Evolutionary conservation across 805 yeast genomes (phyloP), one percentile per base, ranked within the genome.

Genomic region (Tetrapisispora namnaoensis): DNA sequence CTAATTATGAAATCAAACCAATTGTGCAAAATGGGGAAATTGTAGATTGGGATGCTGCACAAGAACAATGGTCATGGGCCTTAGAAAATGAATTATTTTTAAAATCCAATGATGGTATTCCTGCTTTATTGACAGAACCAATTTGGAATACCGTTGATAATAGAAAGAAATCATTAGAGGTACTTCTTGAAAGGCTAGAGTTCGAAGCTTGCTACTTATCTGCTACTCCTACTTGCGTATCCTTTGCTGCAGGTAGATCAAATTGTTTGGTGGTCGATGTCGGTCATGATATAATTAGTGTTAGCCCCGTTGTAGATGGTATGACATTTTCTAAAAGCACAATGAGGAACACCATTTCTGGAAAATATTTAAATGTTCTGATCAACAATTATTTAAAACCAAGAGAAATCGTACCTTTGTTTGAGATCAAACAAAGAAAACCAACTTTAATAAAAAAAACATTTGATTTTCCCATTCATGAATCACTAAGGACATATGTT

Each of bases 211-310:
- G 86, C 50, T 90, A 83, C 61, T 63, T 86, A 22, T 89, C 86
- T 14, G 83, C 88, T 50, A 75, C 83, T 9, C 91, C 96, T n/a
- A 83, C 95, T 0, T 84, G 95, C 68, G 81, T 85, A 1, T 80
- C 95, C 1, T 90, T 90, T 67, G 89, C 91, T 11, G 83, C 85
- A 54, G 96, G 95, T 3, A 75, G 95, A 62, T 89, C 95, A 42
- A 83, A 83, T 51, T 88, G 95, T 62, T 70, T 88, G 32, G 88
- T 88, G 37, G 91, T 88, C 37, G 95, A 88, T 63, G 68, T 86
- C 37, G 96, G 96, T 6, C 93, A 86, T 60, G 90, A 85, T 61
- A 69, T 82, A 2, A 72, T 77, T 18, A 79, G 87, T 52, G 90
- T 82, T 1, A 83, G 93, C 5, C 95, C 90, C 1, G 88, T 85